Evolutionary conservation across 371 early-diverging fungal species (phyloP).

Genomic region (Vittaforma corneae): DNA sequence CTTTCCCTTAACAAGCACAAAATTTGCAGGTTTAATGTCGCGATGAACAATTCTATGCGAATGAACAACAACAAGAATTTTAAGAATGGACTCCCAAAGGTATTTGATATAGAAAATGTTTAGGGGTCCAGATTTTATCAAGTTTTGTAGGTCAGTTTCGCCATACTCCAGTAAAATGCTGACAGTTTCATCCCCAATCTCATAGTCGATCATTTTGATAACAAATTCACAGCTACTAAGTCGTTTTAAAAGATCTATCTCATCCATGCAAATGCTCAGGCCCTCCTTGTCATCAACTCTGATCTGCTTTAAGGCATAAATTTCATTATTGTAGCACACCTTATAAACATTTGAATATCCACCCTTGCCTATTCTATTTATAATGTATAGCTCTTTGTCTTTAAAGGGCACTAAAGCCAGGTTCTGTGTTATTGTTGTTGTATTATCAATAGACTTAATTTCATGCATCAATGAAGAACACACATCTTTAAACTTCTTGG

Average conservation of each 20-base stretch:
- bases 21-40: slow-evolving; percentile 80
- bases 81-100: slow-evolving; percentile 66
- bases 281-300: slow-evolving; percentile 62
- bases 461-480: no score
- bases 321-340: slow-evolving; percentile 64
- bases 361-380: slow-evolving; percentile 66
- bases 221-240: slow-evolving; percentile 62
- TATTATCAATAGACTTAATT: no score
- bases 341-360: slow-evolving; percentile 77
- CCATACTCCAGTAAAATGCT: slow-evolving; percentile 74
- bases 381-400: slow-evolving; percentile 33
- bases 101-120: slow-evolving; percentile 17
- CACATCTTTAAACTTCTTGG: no score
- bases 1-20: slow-evolving; percentile 53
- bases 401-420: slow-evolving; percentile 43
- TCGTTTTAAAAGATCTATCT: slow-evolving; percentile 66
- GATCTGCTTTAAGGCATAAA: slow-evolving; percentile 76
- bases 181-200: slow-evolving; percentile 62
- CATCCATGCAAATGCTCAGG: slow-evolving; percentile 67
- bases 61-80: slow-evolving; percentile 76
- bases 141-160: slow-evolving; percentile 71
- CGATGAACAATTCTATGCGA: slow-evolving; percentile 74
- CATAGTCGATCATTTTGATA: slow-evolving; percentile 67
- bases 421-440: no score
- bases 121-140: slow-evolving; percentile 58